phyloP scores from a whole-genome alignment of 495 filamentous ascomycete genomes.

The Talaromyces proteolyticus region DNA sequence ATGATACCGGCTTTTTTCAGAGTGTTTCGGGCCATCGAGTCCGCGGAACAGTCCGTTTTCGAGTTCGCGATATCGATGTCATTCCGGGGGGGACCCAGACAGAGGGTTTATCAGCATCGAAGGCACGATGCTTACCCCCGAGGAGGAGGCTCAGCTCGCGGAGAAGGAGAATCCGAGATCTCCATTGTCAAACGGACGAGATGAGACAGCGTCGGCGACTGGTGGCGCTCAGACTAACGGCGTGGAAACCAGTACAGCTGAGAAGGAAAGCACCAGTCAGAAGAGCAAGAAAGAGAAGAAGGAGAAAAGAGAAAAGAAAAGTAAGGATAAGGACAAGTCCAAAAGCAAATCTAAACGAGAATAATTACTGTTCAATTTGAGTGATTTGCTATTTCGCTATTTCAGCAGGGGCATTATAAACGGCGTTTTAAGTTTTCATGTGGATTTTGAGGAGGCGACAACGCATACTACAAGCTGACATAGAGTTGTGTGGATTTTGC shows the following conservation, averaged over 20 bases:
- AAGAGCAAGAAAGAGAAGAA: slow-evolving; percentile 10
- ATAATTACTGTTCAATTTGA: too few species aligned
- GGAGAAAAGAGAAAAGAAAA: slow-evolving; percentile 17
- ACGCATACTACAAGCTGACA: neutral
- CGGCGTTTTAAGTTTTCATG: neutral
- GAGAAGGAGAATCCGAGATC: slow-evolving; percentile 31
- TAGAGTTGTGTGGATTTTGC: too few species aligned
- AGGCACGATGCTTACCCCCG: slow-evolving; percentile 55
- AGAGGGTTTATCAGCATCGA: slow-evolving; percentile 62
- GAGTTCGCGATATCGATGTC: slow-evolving; percentile 58
- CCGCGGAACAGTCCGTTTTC: slow-evolving; percentile 53
- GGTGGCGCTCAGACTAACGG: slow-evolving; percentile 11
- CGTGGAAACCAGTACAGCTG: slow-evolving; percentile 13
- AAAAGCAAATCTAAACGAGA: slow-evolving; percentile 1
- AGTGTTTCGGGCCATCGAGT: slow-evolving; percentile 57
- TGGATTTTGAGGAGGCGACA: neutral
- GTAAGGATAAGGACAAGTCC: slow-evolving; percentile 11
- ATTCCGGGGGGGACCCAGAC: slow-evolving; percentile 51
- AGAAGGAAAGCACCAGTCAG: slow-evolving; percentile 8
- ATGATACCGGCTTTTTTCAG: slow-evolving; percentile 51
- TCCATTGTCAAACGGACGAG: slow-evolving; percentile 7
- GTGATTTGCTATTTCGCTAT: neutral
- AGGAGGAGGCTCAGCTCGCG: slow-evolving; percentile 35
- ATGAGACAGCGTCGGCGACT: slow-evolving; percentile 15
- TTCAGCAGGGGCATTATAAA: neutral